phyloP scores from a whole-genome alignment of 2,329 filamentous ascomycete species.

The Pseudogymnoascus sp. region DNA sequence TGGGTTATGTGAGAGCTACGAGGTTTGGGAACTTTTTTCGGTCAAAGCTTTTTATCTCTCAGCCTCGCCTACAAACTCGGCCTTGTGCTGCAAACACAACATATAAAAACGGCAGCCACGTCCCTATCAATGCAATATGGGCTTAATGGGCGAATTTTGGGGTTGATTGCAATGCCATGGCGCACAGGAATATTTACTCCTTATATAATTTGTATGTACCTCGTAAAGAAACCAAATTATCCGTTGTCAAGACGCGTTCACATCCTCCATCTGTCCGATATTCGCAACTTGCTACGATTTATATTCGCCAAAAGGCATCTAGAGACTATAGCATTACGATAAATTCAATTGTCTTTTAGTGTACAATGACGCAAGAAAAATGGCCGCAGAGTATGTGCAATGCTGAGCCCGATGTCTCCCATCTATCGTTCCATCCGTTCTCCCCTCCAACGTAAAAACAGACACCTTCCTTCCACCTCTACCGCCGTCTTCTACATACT shows the following conservation, averaged over 20 bases:
- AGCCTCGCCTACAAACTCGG: constrained; percentile 3
- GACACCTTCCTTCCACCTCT: background rate
- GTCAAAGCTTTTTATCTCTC: constrained; percentile 10
- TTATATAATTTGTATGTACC: background rate
- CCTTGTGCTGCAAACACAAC: background rate
- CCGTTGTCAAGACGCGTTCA: background rate
- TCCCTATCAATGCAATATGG: background rate
- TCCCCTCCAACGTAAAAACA: background rate
- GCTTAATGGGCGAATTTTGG: background rate
- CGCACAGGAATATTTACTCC: background rate
- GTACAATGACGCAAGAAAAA: constrained; percentile 9
- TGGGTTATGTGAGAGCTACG: background rate
- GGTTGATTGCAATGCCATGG: background rate
- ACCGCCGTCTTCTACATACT: background rate
- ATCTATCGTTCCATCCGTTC: constrained; percentile 8
- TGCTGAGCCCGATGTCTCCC: constrained; percentile 4
- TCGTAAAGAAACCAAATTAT: background rate
- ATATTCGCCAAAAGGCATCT: background rate
- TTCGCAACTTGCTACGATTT: background rate
- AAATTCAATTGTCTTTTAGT: constrained; percentile 6
- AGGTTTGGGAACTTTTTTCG: constrained; percentile 8
- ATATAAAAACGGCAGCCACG: background rate
- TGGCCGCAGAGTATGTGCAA: constrained; percentile 8
- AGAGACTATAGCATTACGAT: constrained; percentile 9
- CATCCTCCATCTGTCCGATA: background rate